phyloP scores from a whole-genome alignment of 495 filamentous ascomycete species.

The Penicillium odoratum region DNA sequence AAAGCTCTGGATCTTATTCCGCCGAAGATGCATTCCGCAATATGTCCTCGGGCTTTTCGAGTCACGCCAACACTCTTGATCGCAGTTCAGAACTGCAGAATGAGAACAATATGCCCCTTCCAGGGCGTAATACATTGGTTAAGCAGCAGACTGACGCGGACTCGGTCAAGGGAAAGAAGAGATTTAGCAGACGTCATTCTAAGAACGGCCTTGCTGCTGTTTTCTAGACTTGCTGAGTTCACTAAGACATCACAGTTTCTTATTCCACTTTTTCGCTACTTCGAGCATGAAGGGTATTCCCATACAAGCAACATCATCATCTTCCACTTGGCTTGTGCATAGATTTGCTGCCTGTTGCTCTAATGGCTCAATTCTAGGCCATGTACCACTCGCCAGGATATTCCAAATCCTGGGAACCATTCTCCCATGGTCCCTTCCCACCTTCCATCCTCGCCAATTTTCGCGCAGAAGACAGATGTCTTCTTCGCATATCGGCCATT shows the following conservation, averaged over 20 bases:
- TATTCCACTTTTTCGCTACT: conserved; percentile 2
- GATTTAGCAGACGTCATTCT: conserved; percentile 86
- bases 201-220: conserved; percentile 86
- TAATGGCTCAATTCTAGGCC: neutral
- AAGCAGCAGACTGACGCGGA: conserved; percentile 55
- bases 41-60: conserved; percentile 69
- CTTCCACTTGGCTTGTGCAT: neutral
- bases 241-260: neutral
- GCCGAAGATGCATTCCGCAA: conserved; percentile 71
- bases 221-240: conserved; percentile 48
- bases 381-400: neutral
- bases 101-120: conserved; percentile 22
- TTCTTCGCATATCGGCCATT: conserved; percentile 24
- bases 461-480: conserved; percentile 16
- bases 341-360: neutral
- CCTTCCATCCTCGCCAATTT: neutral
- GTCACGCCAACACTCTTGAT: conserved; percentile 73
- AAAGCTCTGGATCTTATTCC: conserved; percentile 62
- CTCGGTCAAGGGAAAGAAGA: conserved; percentile 63
- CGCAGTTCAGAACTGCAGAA: conserved; percentile 43
- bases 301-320: neutral
- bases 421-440: neutral
- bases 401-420: neutral
- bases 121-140: conserved; percentile 47
- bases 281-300: neutral